Evolutionary conservation across 768 basidiomycete species (phyloP), one percentile per base, ranked within the genome.

Genomic region (Serendipita sp.): DNA sequence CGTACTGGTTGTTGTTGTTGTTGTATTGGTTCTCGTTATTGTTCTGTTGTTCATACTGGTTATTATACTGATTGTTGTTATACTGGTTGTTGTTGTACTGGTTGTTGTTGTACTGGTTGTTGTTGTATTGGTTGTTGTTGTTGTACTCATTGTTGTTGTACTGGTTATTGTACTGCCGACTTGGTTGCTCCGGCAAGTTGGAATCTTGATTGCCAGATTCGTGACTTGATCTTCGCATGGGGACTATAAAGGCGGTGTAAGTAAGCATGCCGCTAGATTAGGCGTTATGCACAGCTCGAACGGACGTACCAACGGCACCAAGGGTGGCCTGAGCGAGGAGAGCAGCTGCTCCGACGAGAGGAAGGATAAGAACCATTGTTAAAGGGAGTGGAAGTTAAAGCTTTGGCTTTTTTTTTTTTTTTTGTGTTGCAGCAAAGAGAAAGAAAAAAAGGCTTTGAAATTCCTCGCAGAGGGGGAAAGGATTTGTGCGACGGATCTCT

Each of bases 391-490:
- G 13, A 35, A 60, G 35, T 23, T 23, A 23, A 23, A 23, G 23
- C 23, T 23, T 23, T 23, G 23, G n/a, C 10, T 60, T 23, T 28
- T 60, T 60, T 60, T 41, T 41, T 3, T 3, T 41, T 41, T 41
- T 41, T 5, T 41, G 38, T 41, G 38, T 13, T 7, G 38, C 38
- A 41, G 13, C 7, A 35, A 60, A 60, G 35, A 35, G 35, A 35
- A 36, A n/a, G 8, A 23, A 23, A 30, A 35, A 32, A 60, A 60
- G 56, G 16, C 16, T 23, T 28, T 60, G 23, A 36, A 60, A 32
- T 60, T 60, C 56, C 56, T 60, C 56, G 56, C 56, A 60, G 56
- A 60, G 56, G 56, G 35, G 18, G 56, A 60, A 35, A 35, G 35
- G 18, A 8, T 60, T 23, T 15, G 10, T 35, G 56, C 18, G 23